Conservation (phyloP, 2,329 filamentous ascomycete genomes). For the Teratosphaeria nubilosa region DNA sequence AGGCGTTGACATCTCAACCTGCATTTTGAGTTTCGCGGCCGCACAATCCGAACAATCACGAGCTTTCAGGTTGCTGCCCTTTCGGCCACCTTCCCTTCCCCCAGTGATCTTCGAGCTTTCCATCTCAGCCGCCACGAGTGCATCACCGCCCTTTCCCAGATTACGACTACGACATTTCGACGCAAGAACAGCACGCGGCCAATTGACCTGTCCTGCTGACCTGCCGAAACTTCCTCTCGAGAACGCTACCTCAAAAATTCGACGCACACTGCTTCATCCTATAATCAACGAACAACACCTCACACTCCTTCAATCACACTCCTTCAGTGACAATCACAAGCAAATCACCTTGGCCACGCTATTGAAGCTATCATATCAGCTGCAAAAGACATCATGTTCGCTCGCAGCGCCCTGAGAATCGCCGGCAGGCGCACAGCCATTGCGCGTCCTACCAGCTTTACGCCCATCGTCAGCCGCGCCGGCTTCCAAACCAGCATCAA, state of each 20-base stretch:
- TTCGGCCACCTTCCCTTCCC: not conserved
- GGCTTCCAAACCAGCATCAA: slow-evolving; percentile 16
- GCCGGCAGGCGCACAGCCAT: slow-evolving; percentile 4
- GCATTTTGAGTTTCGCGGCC: not conserved
- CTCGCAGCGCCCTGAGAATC: slow-evolving; percentile 4
- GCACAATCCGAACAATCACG: not conserved
- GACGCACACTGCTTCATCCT: not conserved
- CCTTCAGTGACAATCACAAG: not conserved
- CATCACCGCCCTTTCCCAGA: not conserved
- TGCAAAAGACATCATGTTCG: slow-evolving; percentile 8
- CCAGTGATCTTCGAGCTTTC: not conserved
- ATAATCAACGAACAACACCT: not conserved
- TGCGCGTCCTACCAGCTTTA: slow-evolving; percentile 1
- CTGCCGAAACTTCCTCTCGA: not conserved
- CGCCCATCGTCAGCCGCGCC: slow-evolving; percentile 9
- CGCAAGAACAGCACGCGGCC: not conserved
- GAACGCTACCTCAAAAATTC: not conserved
- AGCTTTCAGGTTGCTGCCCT: not conserved
- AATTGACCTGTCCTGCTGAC: not conserved
- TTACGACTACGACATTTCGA: not conserved
- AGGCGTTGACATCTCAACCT: not conserved
- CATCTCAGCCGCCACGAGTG: not conserved
- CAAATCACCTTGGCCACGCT: not conserved
- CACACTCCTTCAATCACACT: not conserved
- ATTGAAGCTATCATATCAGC: slow-evolving; percentile 1